Base-by-base conservation (phyloP, 2,329 filamentous ascomycete genomes). In the Davidsoniella virescens region DNA sequence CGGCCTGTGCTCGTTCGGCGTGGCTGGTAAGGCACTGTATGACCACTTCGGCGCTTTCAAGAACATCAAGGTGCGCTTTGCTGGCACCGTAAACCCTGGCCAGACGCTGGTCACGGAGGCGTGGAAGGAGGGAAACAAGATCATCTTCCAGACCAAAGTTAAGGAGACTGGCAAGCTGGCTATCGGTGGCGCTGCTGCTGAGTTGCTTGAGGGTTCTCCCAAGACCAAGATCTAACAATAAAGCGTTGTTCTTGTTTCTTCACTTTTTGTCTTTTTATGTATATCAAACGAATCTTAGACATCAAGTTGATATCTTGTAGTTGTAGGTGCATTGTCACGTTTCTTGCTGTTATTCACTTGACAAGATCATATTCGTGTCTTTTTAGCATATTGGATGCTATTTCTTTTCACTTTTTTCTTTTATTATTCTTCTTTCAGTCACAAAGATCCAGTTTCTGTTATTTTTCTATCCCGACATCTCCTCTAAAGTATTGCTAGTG, bases 1-100 rank as follows among this genome's bases (percentile, higher is more conserved):
- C 70, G 92, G 92, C n/a, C 78, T 98, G 37, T 94, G 87, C 75
- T 92, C 81, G 63, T 90, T 98, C 60, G 92, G 92, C 58, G 78
- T 96, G 57, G 82, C 85, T 14, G 86, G 82, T 56, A 95, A 94
- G 74, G 87, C 90, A 54, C 79, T 98, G 38, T 83, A 88, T 63
- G 76, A 87, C 67, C 82, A 73, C 56, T 96, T 80, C 60, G 92
- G 92, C 3, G 67, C 75, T 44, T 87, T 84, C 69, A 86, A 84
- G 73, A 94, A 87, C 69, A 80, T 94, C 70, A 94, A 94, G 73
- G 87, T 93, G 20, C 74, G 87, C 56, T 94, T 94, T 63, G 86
- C 86, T 1, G 87, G 87, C 51, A 80, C 84, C 8, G 87, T 94
- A 10, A 64, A 88, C 52, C 87, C 86, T 0, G 87, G 87, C 12